A percentile compares a stretch with the other conserved stretches of the same genome.
phyloP scores from a whole-genome alignment of 2,329 filamentous ascomycete genomes.

The Aschersonia sp. region DNA sequence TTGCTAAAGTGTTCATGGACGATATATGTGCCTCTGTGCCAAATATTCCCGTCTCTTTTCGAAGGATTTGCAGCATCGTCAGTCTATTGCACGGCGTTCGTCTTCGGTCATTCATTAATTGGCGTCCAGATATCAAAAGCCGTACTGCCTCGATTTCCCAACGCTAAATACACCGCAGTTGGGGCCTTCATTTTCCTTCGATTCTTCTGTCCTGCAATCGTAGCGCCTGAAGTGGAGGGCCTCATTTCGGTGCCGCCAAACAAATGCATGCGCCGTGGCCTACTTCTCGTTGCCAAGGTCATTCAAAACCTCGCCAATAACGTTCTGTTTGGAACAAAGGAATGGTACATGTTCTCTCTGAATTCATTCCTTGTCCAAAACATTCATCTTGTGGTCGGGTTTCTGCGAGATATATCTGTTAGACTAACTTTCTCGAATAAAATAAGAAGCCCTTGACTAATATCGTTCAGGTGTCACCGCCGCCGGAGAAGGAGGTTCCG shows the following conservation, averaged over 20 bases:
- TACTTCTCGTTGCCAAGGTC: conserved; percentile 56
- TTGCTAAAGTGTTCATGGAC: conserved; percentile 58
- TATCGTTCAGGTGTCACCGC: conserved; percentile 27
- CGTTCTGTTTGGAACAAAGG: conserved; percentile 56
- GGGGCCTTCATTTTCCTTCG: conserved; percentile 58
- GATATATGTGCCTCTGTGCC: conserved; percentile 51
- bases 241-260: conserved; percentile 46
- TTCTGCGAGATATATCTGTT: conserved; percentile 53
- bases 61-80: conserved; percentile 53
- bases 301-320: conserved; percentile 61
- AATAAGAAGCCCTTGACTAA: background rate
- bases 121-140: conserved; percentile 39
- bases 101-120: background rate
- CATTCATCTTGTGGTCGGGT: conserved; percentile 53
- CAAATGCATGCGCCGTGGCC: conserved; percentile 54
- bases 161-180: conserved; percentile 59
- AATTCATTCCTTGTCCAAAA: conserved; percentile 56
- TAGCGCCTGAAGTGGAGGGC: conserved; percentile 53
- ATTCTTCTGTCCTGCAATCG: conserved; percentile 61
- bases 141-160: conserved; percentile 49
- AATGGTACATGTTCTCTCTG: conserved; percentile 58
- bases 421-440: conserved; percentile 1
- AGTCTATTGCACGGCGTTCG: conserved; percentile 11
- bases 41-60: conserved; percentile 48
- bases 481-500: conserved; percentile 24